Conservation (phyloP, 2,329 filamentous ascomycete genomes). For the Trichoderma brevicompactum region DNA sequence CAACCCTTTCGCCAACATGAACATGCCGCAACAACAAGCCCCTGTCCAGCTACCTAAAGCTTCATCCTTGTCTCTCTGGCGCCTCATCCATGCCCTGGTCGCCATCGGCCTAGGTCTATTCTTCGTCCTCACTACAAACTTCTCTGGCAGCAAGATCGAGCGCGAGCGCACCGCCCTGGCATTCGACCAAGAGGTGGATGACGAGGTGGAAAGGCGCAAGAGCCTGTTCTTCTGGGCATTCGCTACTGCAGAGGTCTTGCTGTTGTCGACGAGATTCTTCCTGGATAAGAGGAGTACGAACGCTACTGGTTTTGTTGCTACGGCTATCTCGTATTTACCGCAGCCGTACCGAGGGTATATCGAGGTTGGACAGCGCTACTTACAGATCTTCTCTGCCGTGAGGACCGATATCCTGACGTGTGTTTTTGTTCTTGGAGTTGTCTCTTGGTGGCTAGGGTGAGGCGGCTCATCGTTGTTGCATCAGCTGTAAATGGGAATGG, state of each 20-base stretch:
- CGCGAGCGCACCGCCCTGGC: slow-evolving; percentile 52
- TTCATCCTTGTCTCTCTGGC: slow-evolving; percentile 63
- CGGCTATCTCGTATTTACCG: slow-evolving; percentile 67
- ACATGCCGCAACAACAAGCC: slow-evolving; percentile 43
- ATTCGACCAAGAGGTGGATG: slow-evolving; percentile 35
- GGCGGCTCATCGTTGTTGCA: not conserved
- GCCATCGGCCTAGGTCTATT: slow-evolving; percentile 72
- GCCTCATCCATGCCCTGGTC: slow-evolving; percentile 73
- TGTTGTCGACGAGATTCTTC: slow-evolving; percentile 73
- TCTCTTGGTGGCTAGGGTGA: slow-evolving; percentile 49
- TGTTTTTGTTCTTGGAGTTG: slow-evolving; percentile 73
- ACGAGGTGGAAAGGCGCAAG: slow-evolving; percentile 41
- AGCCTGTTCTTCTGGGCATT: slow-evolving; percentile 75
- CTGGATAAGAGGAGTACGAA: slow-evolving; percentile 64
- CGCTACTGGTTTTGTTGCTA: slow-evolving; percentile 66
- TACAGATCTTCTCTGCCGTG: slow-evolving; percentile 72
- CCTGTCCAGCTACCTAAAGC: slow-evolving; percentile 41
- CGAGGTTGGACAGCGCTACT: slow-evolving; percentile 65
- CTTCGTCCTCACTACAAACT: slow-evolving; percentile 69
- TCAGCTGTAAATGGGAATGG: not conserved
- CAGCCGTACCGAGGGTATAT: slow-evolving; percentile 66
- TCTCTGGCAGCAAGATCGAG: slow-evolving; percentile 67
- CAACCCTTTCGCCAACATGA: slow-evolving; percentile 45
- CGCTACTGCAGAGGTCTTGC: slow-evolving; percentile 72
- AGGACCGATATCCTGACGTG: slow-evolving; percentile 74